Percentiles rank a stretch among this genome's conserved stretches.
phyloP scores from a whole-genome alignment of 345 rosid species.

The Camelina sativa region DNA sequence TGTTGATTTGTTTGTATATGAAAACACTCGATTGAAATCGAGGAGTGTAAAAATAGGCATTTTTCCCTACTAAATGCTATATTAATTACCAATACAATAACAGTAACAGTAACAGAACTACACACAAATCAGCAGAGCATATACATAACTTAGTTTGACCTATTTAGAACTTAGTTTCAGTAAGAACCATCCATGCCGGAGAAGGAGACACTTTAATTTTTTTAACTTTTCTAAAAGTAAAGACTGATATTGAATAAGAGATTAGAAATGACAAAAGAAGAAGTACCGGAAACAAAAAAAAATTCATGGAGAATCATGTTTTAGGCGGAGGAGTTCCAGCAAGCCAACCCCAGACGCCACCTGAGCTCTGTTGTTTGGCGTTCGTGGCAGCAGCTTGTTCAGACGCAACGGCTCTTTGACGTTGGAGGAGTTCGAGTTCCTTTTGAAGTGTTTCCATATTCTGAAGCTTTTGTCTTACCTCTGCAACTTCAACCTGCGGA shows the following conservation, averaged over 20 bases:
- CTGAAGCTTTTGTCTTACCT: conserved; percentile 84
- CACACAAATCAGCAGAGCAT: not conserved
- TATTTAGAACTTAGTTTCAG: conserved; percentile 17
- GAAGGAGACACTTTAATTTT: not conserved
- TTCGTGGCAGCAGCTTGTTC: conserved; percentile 67
- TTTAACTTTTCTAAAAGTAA: conserved; percentile 11
- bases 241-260: conserved; percentile 8
- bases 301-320: conserved; percentile 4
- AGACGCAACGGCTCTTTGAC: conserved; percentile 83
- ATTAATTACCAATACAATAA: not conserved
- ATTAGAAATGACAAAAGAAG: not conserved
- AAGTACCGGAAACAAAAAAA: not conserved
- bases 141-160: not conserved
- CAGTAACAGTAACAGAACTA: not conserved
- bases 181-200: conserved; percentile 12
- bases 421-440: conserved; percentile 83
- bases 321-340: conserved; percentile 65
- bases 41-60: too few species aligned
- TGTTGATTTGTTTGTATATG: too few species aligned
- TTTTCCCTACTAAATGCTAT: not conserved
- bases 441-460: conserved; percentile 75
- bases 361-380: conserved; percentile 68
- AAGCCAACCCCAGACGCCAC: conserved; percentile 98
- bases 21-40: too few species aligned
- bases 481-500: conserved; percentile 88